Conservation (phyloP, 768 basidiomycete species). For the Mycena indigotica region DNA sequence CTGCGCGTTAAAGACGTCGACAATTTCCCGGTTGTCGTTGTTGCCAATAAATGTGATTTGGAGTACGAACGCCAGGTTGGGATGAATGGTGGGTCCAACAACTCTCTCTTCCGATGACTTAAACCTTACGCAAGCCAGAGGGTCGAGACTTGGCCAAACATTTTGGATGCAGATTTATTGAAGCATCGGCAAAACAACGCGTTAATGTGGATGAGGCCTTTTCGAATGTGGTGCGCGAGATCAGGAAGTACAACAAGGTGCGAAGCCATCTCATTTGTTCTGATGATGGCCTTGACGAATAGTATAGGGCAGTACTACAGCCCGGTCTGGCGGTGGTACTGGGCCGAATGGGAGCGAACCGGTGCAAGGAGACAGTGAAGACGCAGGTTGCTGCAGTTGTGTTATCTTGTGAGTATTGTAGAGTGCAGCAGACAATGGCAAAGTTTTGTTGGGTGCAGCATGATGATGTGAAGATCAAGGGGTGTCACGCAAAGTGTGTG, state of each 20-base stretch:
- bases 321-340: conserved; percentile 55
- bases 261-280: conserved; percentile 15
- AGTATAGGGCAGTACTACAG: neutral
- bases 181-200: conserved; percentile 94
- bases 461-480: neutral
- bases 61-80: conserved; percentile 97
- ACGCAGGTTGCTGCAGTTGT: conserved; percentile 71
- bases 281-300: conserved; percentile 57
- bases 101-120: neutral
- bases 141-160: conserved; percentile 95
- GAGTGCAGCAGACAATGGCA: too few relatives aligned
- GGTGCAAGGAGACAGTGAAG: conserved; percentile 53
- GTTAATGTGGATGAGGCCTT: conserved; percentile 98
- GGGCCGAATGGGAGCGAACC: conserved; percentile 46
- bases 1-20: conserved; percentile 96
- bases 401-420: conserved; percentile 41
- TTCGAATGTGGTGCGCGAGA: conserved; percentile 88
- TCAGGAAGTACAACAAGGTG: conserved; percentile 92
- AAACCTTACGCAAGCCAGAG: conserved; percentile 62
- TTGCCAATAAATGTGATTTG: conserved; percentile 97
- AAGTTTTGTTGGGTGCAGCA: too few relatives aligned
- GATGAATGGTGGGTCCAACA: conserved; percentile 71
- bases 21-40: conserved; percentile 91
- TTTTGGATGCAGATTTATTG: conserved; percentile 81
- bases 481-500: too few relatives aligned